phyloP scores from a whole-genome alignment of 2,329 filamentous ascomycete genomes.

The Sordariomycetes sp. region DNA sequence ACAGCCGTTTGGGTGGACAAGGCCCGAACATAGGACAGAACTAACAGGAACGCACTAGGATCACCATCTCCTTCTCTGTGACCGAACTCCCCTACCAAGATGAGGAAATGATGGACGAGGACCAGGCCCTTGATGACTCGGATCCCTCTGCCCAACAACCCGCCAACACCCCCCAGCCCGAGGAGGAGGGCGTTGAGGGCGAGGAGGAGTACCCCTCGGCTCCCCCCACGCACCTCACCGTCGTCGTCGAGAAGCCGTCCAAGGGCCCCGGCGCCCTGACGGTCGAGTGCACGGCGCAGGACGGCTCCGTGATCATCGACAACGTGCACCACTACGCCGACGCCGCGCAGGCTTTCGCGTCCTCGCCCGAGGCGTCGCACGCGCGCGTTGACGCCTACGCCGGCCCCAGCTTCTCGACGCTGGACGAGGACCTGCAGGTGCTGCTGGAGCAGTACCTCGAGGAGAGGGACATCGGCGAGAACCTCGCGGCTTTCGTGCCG shows the following conservation, averaged over 20 bases:
- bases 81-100: slow-evolving; percentile 65
- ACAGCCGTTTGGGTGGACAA: background rate
- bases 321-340: slow-evolving; percentile 84
- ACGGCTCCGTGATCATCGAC: slow-evolving; percentile 78
- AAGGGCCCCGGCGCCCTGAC: slow-evolving; percentile 63
- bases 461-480: slow-evolving; percentile 82
- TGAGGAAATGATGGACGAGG: slow-evolving; percentile 47
- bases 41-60: slow-evolving; percentile 22
- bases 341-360: slow-evolving; percentile 63
- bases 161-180: slow-evolving; percentile 42
- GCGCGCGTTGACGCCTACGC: slow-evolving; percentile 70
- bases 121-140: slow-evolving; percentile 43
- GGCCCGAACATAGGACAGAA: background rate
- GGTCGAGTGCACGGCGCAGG: slow-evolving; percentile 77
- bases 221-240: slow-evolving; percentile 67
- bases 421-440: slow-evolving; percentile 91
- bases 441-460: slow-evolving; percentile 89
- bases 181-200: slow-evolving; percentile 37
- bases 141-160: slow-evolving; percentile 42
- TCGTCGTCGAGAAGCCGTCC: slow-evolving; percentile 79
- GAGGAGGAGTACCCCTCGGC: slow-evolving; percentile 39
- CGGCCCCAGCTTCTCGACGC: slow-evolving; percentile 83
- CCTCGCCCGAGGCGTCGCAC: slow-evolving; percentile 68
- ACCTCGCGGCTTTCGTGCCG: slow-evolving; percentile 80
- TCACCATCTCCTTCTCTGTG: slow-evolving; percentile 76